Evolutionary conservation across 345 rosid genomes (phyloP), one percentile per base, ranked within the genome.

Genomic region (Eucalyptus shirleyi): DNA sequence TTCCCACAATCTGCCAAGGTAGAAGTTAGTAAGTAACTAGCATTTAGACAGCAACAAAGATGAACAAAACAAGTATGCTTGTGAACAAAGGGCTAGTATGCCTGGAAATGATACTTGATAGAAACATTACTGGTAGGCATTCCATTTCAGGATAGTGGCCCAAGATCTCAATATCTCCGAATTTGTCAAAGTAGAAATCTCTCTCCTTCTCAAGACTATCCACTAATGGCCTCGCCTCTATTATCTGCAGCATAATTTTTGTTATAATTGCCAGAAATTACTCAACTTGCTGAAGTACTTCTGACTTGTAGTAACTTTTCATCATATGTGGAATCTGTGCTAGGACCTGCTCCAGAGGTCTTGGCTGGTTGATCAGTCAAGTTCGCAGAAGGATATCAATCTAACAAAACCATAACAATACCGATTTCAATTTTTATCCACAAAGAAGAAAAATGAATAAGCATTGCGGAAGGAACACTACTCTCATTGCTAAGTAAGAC

Each of bases 181-280:
- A 92, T 91, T 97, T 98, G 8, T 92, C 95, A 88, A 98, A 97
- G 90, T 98, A 97, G 93, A 96, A 96, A 90, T 96, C 98, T 91
- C 99, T 94, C 92, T 98, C 99, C 93, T 98, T 98, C 91, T 98
- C 99, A 83, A 97, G 96, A 90, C 98, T 94, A 89, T 98, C 99
- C 44, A 96, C 95, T 60, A 95, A 96, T 44, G 96, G 95, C 95
- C 94, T 96, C 95, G 96, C 87, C 91, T 96, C 97, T 14, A 97
- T 96, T 87, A 98, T 95, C 98, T 96, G 96, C 89, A 72, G 59
- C 45, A 40, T 9, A 69, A 87, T 60, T 50, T 50, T 62, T 55
- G 87, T 92, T 90, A 32, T 72, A 10, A 67, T 62, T 30, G 50
- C 26, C 2, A 28, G 37, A 69, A 23, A 62, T 18, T 47, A 12